Evolutionary conservation across 352 stramenopile genomes (phyloP).

Genomic region (Globisporangium yorkense): DNA sequence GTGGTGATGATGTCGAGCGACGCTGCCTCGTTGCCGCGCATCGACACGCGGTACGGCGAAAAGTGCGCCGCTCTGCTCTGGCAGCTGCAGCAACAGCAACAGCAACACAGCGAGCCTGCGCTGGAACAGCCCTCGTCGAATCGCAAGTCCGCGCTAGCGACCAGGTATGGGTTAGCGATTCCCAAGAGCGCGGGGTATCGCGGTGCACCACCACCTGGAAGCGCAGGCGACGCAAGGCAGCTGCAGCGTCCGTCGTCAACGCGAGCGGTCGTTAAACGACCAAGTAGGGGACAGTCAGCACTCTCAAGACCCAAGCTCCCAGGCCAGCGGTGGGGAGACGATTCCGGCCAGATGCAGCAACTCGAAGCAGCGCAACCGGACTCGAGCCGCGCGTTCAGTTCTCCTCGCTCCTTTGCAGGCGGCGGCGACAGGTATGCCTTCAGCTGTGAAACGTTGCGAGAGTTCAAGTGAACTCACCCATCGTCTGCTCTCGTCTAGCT

Average conservation of each 20-base stretch:
- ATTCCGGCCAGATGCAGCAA: conserved; percentile 1
- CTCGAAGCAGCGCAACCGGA: conserved; percentile 1
- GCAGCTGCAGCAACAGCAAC: conserved; percentile 2
- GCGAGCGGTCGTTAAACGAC: neutral
- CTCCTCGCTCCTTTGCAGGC: neutral
- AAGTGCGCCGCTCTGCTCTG: conserved; percentile 5
- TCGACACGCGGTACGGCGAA: conserved; percentile 10
- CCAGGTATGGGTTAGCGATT: conserved; percentile 1
- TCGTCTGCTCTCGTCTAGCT: neutral
- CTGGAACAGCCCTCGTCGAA: neutral
- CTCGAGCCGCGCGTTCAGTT: conserved; percentile 3
- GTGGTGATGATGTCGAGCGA: neutral
- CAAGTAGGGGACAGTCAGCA: neutral
- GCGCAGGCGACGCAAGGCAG: neutral
- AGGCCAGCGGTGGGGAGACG: neutral
- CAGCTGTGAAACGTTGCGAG: neutral
- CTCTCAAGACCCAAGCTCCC: neutral
- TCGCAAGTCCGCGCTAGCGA: neutral
- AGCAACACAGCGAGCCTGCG: neutral
- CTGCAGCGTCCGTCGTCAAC: conserved; percentile 9
- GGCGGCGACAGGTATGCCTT: neutral
- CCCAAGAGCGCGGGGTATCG: conserved; percentile 10
- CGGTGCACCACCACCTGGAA: neutral
- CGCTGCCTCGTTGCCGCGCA: conserved; percentile 6
- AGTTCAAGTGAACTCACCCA: neutral